Evolutionary conservation across 1,284 basidiomycete genomes (phyloP).

Genomic region (Ganoderma lucidum): DNA sequence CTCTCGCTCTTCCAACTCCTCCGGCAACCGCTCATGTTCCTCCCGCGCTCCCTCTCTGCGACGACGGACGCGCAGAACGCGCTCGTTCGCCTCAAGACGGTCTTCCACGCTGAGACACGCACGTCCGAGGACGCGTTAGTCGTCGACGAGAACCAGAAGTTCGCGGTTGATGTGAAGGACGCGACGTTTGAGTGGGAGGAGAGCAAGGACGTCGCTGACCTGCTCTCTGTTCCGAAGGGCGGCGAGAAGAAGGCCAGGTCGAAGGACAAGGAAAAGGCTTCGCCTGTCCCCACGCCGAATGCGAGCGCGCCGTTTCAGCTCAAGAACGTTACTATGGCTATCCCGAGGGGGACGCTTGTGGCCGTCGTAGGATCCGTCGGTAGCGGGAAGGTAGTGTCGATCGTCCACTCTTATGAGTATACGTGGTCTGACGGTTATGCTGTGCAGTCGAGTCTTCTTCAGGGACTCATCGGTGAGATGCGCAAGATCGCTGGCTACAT

Average conservation of each 20-base stretch:
- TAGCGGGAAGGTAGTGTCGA: slow-evolving; percentile 31
- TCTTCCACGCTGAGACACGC: slow-evolving; percentile 70
- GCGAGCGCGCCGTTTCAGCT: slow-evolving; percentile 55
- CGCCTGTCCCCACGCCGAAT: slow-evolving; percentile 16
- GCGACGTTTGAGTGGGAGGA: slow-evolving; percentile 76
- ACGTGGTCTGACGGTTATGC: no score
- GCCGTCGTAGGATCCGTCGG: slow-evolving; percentile 76
- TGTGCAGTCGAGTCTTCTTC: slow-evolving; percentile 69
- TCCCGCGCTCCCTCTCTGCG: slow-evolving; percentile 70
- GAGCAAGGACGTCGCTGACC: slow-evolving; percentile 34
- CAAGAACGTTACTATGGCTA: slow-evolving; percentile 56
- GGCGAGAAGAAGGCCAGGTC: slow-evolving; percentile 36
- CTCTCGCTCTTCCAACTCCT: slow-evolving; percentile 75
- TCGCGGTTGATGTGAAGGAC: slow-evolving; percentile 59
- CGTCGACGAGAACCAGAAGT: slow-evolving; percentile 54
- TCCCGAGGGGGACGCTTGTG: slow-evolving; percentile 66
- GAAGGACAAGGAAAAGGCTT: slow-evolving; percentile 31
- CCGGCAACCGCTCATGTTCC: slow-evolving; percentile 74
- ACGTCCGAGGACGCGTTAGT: slow-evolving; percentile 47
- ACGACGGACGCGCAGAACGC: slow-evolving; percentile 74
- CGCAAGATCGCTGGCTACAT: slow-evolving; percentile 60
- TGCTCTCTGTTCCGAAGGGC: slow-evolving; percentile 18
- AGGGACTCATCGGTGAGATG: slow-evolving; percentile 83
- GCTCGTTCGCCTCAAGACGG: slow-evolving; percentile 56
- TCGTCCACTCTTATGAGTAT: no score